A percentile compares a stretch with the other conserved stretches of the same genome.
Conservation (phyloP, 176 grass and related monocot species). For the Zea mays region Zm-B73-REFERENCE-NAM-5.0 NC_050100.1:208988501-208989000, state of each 20-base stretch:
- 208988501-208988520: conserved; percentile 37
- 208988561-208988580: conserved; percentile 45
- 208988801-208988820: conserved; percentile 1
- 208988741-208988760: conserved; percentile 43
- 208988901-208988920: not conserved
- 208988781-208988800: conserved; percentile 27
- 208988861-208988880: conserved; percentile 2
- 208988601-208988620: conserved; percentile 40
- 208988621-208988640: not conserved
- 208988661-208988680: not conserved
- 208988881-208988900: conserved; percentile 40
- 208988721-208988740: conserved; percentile 31
- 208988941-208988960: conserved; percentile 38
- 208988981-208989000: conserved; percentile 32
- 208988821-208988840: conserved; percentile 37
- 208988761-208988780: conserved; percentile 11
- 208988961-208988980: conserved; percentile 18
- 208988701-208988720: conserved; percentile 4
- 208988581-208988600: not conserved
- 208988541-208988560: conserved; percentile 11
- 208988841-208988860: not conserved
- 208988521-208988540: conserved; percentile 19
- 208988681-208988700: conserved; percentile 1
- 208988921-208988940: conserved; percentile 44
- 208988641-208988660: not conserved